Evolutionary conservation across 2,329 filamentous ascomycete genomes (phyloP).

Genomic region (Mycogone perniciosa): DNA sequence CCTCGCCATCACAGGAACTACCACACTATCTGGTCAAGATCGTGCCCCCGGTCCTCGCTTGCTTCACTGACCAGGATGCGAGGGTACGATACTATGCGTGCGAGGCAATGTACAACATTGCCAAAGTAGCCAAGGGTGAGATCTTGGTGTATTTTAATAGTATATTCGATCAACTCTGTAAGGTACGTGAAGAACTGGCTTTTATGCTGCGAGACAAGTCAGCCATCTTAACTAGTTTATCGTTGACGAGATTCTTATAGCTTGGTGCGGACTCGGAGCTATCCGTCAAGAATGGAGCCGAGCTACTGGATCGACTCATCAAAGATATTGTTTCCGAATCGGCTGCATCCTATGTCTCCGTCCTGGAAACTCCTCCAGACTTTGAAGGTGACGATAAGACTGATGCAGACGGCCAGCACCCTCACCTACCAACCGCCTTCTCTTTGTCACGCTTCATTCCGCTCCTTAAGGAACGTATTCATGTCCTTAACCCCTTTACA

Average conservation of each 20-base stretch:
- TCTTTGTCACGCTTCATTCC: slow-evolving; percentile 88
- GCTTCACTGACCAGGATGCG: slow-evolving; percentile 97
- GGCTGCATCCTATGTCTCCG: slow-evolving; percentile 87
- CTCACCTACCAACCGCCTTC: slow-evolving; percentile 73
- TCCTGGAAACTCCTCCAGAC: slow-evolving; percentile 58
- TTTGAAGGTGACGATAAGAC: slow-evolving; percentile 39
- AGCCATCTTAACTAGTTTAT: neutral
- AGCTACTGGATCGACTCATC: slow-evolving; percentile 86
- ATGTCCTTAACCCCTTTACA: slow-evolving; percentile 90
- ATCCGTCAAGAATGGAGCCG: slow-evolving; percentile 96
- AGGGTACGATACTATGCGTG: slow-evolving; percentile 96
- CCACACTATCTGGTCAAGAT: slow-evolving; percentile 89
- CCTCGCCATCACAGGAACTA: slow-evolving; percentile 72
- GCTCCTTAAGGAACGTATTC: slow-evolving; percentile 86
- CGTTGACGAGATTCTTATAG: slow-evolving; percentile 37
- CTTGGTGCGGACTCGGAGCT: slow-evolving; percentile 92
- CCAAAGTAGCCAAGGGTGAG: slow-evolving; percentile 97
- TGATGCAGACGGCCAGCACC: slow-evolving; percentile 38
- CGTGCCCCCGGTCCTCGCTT: slow-evolving; percentile 91
- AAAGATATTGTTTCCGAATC: slow-evolving; percentile 97
- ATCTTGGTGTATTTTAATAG: slow-evolving; percentile 97
- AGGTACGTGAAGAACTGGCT: slow-evolving; percentile 47
- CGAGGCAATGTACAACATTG: slow-evolving; percentile 99
- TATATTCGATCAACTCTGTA: slow-evolving; percentile 95
- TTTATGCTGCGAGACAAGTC: neutral